Conservation (phyloP, 805 yeast species). For the Starmerella kuoi region DNA sequence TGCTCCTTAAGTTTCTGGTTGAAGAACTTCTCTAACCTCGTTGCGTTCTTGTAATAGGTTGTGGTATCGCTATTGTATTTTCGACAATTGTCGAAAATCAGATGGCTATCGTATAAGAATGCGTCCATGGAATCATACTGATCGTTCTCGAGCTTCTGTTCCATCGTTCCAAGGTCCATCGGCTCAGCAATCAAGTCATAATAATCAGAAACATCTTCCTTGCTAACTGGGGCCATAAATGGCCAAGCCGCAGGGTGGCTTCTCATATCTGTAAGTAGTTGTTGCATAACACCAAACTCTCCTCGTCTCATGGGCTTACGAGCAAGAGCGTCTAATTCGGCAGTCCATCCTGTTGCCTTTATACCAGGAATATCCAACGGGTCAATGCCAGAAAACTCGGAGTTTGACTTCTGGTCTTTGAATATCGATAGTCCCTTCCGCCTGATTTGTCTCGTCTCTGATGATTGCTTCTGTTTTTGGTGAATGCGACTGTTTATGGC, state of each 20-base stretch:
- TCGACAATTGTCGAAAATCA: slow-evolving; percentile 83
- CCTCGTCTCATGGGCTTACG: slow-evolving; percentile 90
- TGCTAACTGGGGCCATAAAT: slow-evolving; percentile 81
- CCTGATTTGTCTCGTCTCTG: slow-evolving; percentile 7
- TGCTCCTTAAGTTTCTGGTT: slow-evolving; percentile 70
- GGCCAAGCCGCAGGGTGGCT: slow-evolving; percentile 99
- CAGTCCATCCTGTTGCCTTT: slow-evolving; percentile 92
- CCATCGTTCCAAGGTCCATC: slow-evolving; percentile 96
- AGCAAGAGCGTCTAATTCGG: slow-evolving; percentile 94
- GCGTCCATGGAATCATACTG: slow-evolving; percentile 84
- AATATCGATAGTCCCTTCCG: slow-evolving; percentile 71
- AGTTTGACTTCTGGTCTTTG: slow-evolving; percentile 31
- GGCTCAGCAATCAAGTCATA: slow-evolving; percentile 95
- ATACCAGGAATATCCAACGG: slow-evolving; percentile 84
- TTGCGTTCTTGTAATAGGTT: slow-evolving; percentile 90
- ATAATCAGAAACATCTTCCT: slow-evolving; percentile 90
- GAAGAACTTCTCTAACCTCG: slow-evolving; percentile 81
- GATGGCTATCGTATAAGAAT: slow-evolving; percentile 74
- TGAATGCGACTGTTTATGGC: slow-evolving; percentile 78
- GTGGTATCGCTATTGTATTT: slow-evolving; percentile 88
- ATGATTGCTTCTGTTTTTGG: slow-evolving; percentile 39
- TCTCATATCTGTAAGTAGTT: slow-evolving; percentile 72
- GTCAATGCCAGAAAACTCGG: slow-evolving; percentile 35
- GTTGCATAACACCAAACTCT: slow-evolving; percentile 87
- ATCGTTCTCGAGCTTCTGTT: slow-evolving; percentile 80